Conservation (phyloP, 257 asterid genomes). For the Leptodermis oblonga region DNA sequence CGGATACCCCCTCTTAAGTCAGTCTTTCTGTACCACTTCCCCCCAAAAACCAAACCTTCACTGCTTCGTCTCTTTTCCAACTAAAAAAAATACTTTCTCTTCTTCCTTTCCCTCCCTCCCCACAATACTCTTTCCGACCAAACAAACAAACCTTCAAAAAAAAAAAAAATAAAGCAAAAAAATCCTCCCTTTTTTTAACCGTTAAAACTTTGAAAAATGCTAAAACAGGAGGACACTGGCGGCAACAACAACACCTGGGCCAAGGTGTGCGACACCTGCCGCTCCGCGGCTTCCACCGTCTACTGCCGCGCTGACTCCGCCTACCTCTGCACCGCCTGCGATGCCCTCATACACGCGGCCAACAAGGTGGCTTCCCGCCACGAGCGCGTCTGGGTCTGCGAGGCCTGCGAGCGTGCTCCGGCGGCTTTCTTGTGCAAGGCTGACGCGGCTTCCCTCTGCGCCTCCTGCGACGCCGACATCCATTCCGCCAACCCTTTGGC, state of each 20-base stretch:
- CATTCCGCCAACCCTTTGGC: slow-evolving; percentile 87
- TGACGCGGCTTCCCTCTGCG: slow-evolving; percentile 74
- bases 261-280: slow-evolving; percentile 53
- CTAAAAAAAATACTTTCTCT: background rate
- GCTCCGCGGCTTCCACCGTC: slow-evolving; percentile 39
- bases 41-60: background rate
- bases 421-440: slow-evolving; percentile 75
- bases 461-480: slow-evolving; percentile 64
- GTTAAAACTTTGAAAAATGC: no score
- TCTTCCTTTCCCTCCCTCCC: background rate
- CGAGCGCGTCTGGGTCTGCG: slow-evolving; percentile 55
- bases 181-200: no score
- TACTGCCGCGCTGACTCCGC: slow-evolving; percentile 61
- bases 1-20: background rate
- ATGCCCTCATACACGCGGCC: slow-evolving; percentile 45
- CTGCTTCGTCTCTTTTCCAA: background rate
- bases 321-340: slow-evolving; percentile 54
- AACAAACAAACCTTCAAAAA: background rate
- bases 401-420: slow-evolving; percentile 60
- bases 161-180: no score
- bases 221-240: slow-evolving; percentile 27
- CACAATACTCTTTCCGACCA: background rate
- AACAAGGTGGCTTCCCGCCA: slow-evolving; percentile 32
- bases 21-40: background rate
- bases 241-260: slow-evolving; percentile 31